A percentile compares a stretch with the other conserved stretches of the same genome.
These are phyloP conservation scores for Melampsora americana DNA, from an alignment of 1,284 basidiomycete genomes.

Conservation along the genomic window DNA sequence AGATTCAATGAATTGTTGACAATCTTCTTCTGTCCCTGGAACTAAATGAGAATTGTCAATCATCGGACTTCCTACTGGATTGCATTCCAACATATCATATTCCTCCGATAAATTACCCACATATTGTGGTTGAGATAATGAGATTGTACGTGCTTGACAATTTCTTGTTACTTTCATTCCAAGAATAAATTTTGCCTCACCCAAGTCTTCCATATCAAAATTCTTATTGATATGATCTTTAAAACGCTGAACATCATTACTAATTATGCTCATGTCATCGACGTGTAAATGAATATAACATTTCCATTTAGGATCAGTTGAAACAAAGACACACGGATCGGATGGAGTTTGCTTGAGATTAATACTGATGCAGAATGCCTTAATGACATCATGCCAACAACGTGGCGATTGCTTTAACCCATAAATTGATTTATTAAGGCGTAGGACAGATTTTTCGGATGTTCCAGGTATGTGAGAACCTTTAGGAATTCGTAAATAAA, in stretches of 20 bases:
- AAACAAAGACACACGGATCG: too few species aligned
- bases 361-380: background rate
- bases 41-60: background rate
- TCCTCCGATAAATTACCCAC: background rate
- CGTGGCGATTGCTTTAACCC: conserved; percentile 26
- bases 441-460: background rate
- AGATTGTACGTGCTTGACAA: background rate
- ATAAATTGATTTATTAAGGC: conserved; percentile 25
- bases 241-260: background rate
- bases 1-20: background rate
- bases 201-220: background rate
- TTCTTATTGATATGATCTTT: too few species aligned
- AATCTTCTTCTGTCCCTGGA: background rate
- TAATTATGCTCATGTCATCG: background rate
- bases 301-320: background rate
- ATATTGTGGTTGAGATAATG: too few species aligned
- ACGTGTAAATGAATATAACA: background rate
- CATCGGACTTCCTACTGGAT: background rate
- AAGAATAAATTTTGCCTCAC: background rate
- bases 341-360: background rate
- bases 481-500: background rate
- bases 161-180: background rate
- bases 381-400: conserved; percentile 3
- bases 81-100: background rate
- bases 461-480: background rate